A percentile compares a stretch with the other conserved stretches of the same genome.
Evolutionary conservation across 768 basidiomycete genomes (phyloP).

Genomic region (Pleurotus eryngii): DNA sequence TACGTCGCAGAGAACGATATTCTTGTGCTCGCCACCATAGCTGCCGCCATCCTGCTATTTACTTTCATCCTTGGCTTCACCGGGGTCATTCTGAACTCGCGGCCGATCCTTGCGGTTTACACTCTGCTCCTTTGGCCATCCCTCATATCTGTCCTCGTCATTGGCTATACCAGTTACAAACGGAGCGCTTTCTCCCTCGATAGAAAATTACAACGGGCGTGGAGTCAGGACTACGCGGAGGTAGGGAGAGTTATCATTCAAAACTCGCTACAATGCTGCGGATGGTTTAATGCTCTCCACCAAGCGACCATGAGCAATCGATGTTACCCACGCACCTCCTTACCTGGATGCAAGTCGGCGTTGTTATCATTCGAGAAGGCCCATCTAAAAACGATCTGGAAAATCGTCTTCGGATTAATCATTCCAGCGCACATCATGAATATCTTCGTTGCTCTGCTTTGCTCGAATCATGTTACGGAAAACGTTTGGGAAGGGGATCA

Average conservation of each 20-base stretch:
- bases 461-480: conserved; percentile 63
- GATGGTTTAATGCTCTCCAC: conserved; percentile 59
- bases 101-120: conserved; percentile 66
- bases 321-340: conserved; percentile 58
- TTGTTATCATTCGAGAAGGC: conserved; percentile 52
- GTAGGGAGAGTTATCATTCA: conserved; percentile 56
- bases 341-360: conserved; percentile 67
- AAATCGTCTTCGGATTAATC: conserved; percentile 45
- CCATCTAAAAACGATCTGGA: conserved; percentile 45
- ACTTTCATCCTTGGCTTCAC: conserved; percentile 58
- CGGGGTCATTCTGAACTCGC: conserved; percentile 63
- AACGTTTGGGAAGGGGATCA: conserved; percentile 63
- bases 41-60: conserved; percentile 53
- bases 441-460: conserved; percentile 57
- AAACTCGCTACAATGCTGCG: conserved; percentile 62
- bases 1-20: conserved; percentile 56
- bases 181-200: conserved; percentile 58
- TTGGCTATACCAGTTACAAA: conserved; percentile 67
- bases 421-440: conserved; percentile 60
- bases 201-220: conserved; percentile 62
- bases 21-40: conserved; percentile 53
- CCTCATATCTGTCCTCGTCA: conserved; percentile 50
- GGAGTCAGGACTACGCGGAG: conserved; percentile 61
- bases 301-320: conserved; percentile 52
- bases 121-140: conserved; percentile 66